phyloP scores from a whole-genome alignment of 2,329 filamentous ascomycete species.

The Leptographium procerum region DNA sequence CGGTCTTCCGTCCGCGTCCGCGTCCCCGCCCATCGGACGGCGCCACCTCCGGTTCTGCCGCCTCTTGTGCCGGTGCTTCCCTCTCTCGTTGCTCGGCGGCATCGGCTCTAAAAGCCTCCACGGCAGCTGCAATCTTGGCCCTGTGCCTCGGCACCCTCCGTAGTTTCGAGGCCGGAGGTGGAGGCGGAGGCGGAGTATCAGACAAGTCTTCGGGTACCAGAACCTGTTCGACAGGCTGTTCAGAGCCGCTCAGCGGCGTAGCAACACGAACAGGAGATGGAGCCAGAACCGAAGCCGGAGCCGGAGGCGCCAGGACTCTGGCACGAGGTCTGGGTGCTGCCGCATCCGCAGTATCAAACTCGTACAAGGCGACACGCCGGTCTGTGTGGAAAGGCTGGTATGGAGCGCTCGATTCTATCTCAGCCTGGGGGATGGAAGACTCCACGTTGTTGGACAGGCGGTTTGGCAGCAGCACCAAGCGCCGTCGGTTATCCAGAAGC shows the following conservation, averaged over 20 bases:
- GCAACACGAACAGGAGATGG: background rate
- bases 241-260: background rate
- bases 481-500: constrained; percentile 30
- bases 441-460: constrained; percentile 34
- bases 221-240: background rate
- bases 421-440: constrained; percentile 61
- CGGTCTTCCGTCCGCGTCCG: too few relatives aligned
- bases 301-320: too few relatives aligned
- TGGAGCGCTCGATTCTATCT: constrained; percentile 90
- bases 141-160: background rate
- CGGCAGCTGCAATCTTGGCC: background rate
- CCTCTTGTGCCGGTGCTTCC: background rate
- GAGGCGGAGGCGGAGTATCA: background rate
- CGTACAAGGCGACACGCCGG: constrained; percentile 65
- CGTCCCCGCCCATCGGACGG: background rate
- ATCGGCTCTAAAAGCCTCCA: background rate
- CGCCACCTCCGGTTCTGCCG: background rate
- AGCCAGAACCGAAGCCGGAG: background rate
- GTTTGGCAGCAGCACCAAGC: constrained; percentile 21
- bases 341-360: constrained; percentile 34
- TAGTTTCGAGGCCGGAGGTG: background rate
- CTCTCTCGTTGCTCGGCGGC: background rate
- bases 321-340: background rate
- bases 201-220: background rate
- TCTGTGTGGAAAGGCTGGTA: constrained; percentile 97